These are phyloP conservation scores for Vitis rotundifolia DNA, from an alignment of 164 flowering plant genomes.

Conservation along the genomic window DNA sequence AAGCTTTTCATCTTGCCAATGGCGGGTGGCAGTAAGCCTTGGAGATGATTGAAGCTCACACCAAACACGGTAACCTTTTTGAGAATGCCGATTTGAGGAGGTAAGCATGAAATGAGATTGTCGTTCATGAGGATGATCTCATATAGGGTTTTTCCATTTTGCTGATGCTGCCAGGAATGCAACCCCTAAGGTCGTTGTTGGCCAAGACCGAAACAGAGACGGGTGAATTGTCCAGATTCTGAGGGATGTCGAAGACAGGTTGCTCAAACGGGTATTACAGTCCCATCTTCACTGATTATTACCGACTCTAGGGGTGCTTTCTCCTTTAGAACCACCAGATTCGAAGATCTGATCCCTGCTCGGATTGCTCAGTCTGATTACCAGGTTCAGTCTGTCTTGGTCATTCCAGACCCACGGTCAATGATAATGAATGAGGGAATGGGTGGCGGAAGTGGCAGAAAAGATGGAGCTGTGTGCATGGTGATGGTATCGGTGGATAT, in stretches of 20 bases:
- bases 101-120: conserved; percentile 67
- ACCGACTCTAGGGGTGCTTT: no score
- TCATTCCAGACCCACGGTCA: no score
- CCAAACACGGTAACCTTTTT: conserved; percentile 70
- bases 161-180: conserved; percentile 72
- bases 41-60: conserved; percentile 63
- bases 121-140: conserved; percentile 77
- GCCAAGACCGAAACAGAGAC: conserved; percentile 76
- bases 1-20: conserved; percentile 55
- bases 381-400: no score
- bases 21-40: conserved; percentile 53
- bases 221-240: conserved; percentile 76
- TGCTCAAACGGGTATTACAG: no score
- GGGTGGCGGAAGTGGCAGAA: no score
- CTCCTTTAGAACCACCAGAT: no score
- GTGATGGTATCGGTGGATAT: no score
- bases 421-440: no score
- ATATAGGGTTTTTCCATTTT: conserved; percentile 65
- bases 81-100: conserved; percentile 57
- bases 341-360: no score
- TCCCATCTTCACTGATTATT: no score
- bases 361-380: no score
- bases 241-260: conserved; percentile 65
- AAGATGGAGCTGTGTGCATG: no score
- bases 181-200: conserved; percentile 72